phyloP scores from a whole-genome alignment of 2,329 filamentous ascomycete genomes.

The Trichoderma koningiopsis region DNA sequence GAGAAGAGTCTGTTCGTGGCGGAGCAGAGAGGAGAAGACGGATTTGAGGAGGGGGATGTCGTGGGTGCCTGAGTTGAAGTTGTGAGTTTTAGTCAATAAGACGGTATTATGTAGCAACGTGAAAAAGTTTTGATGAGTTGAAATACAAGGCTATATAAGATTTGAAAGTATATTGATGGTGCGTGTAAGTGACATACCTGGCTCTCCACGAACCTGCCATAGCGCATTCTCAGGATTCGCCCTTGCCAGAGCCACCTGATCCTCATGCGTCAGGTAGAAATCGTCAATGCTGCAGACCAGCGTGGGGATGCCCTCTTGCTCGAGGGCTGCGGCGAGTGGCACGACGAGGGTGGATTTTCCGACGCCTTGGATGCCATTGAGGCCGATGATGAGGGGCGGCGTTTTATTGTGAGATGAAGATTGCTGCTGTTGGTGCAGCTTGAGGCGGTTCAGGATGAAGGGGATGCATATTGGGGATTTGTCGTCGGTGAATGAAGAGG shows the following conservation, averaged over 20 bases:
- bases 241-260: constrained; percentile 66
- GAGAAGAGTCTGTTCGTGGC: constrained; percentile 56
- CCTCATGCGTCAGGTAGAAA: constrained; percentile 75
- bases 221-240: constrained; percentile 71
- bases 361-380: constrained; percentile 89
- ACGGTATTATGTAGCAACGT: background rate
- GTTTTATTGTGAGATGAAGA: constrained; percentile 28
- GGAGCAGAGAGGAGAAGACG: constrained; percentile 63
- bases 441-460: constrained; percentile 68
- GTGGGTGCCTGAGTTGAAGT: constrained; percentile 56
- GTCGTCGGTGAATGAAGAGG: constrained; percentile 64
- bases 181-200: constrained; percentile 49
- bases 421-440: constrained; percentile 45
- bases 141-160: too few relatives aligned
- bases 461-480: constrained; percentile 77
- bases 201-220: constrained; percentile 80
- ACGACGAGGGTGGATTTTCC: constrained; percentile 88
- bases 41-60: constrained; percentile 66
- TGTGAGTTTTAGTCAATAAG: background rate
- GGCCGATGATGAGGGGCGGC: constrained; percentile 74
- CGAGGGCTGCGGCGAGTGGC: constrained; percentile 63
- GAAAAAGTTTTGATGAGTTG: background rate
- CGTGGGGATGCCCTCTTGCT: constrained; percentile 60
- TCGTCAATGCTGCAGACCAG: constrained; percentile 84
- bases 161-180: too few relatives aligned